Percentiles rank a stretch among this genome's conserved stretches.
These are phyloP conservation scores for Medicago ruthenica DNA, from an alignment of 306 rosid species.

Conservation along the genomic window DNA sequence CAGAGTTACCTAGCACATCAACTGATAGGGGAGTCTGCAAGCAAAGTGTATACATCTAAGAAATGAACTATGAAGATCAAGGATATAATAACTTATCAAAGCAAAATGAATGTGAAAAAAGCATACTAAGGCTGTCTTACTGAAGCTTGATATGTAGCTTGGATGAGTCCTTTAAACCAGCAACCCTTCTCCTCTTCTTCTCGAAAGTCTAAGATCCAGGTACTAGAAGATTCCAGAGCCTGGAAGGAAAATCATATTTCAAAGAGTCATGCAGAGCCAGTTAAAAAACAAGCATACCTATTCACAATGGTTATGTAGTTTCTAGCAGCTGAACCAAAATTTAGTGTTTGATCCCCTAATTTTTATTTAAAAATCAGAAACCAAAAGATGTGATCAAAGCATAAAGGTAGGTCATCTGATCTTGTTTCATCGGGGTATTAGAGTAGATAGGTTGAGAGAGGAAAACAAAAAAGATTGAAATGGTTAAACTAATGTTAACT, in stretches of 20 bases:
- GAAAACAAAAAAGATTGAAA: not conserved
- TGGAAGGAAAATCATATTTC: conserved; percentile 40
- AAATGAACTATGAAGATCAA: conserved; percentile 24
- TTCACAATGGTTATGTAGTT: conserved; percentile 4
- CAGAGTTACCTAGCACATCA: conserved; percentile 60
- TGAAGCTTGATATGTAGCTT: conserved; percentile 97
- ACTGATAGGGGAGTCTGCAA: conserved; percentile 74
- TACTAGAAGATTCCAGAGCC: conserved; percentile 93
- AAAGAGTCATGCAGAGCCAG: conserved; percentile 6
- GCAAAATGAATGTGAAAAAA: conserved; percentile 1
- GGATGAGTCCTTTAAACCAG: conserved; percentile 82
- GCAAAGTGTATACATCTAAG: conserved; percentile 37
- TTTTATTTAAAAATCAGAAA: conserved; percentile 26
- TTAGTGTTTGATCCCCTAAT: not conserved
- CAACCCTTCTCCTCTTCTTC: conserved; percentile 71
- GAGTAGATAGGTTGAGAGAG: not conserved
- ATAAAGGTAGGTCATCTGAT: conserved; percentile 21
- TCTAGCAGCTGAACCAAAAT: conserved; percentile 10
- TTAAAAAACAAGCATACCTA: conserved; percentile 13
- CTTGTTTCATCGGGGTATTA: not conserved
- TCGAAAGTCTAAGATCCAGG: conserved; percentile 81
- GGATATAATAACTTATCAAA: conserved; percentile 21
- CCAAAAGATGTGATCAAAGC: conserved; percentile 36
- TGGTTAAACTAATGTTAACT: not conserved
- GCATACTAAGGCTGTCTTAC: conserved; percentile 51